phyloP scores from a whole-genome alignment of 2,329 filamentous ascomycete species.

The Anisogramma anomala region DNA sequence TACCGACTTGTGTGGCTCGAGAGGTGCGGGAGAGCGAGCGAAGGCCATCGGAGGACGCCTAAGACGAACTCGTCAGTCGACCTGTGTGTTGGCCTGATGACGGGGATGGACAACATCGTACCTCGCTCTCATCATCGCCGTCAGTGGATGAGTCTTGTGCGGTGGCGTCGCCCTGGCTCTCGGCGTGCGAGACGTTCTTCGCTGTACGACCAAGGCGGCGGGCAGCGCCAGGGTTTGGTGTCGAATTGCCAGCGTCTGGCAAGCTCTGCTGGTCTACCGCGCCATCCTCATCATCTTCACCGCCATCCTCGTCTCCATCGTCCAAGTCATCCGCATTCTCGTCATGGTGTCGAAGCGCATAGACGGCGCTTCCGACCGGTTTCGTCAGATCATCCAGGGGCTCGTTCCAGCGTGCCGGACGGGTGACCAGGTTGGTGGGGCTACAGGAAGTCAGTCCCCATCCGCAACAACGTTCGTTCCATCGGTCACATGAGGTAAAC shows the following conservation, averaged over 20 bases:
- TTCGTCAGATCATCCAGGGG: constrained; percentile 22
- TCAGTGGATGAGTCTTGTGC: not conserved
- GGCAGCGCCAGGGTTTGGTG: no score
- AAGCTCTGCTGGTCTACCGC: not conserved
- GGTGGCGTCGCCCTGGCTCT: not conserved
- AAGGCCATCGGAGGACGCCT: not conserved
- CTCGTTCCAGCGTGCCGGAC: no score
- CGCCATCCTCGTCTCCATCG: not conserved
- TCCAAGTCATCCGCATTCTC: not conserved
- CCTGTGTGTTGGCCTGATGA: not conserved
- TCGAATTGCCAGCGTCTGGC: no score
- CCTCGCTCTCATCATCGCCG: no score
- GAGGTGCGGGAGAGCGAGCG: not conserved
- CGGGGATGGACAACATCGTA: no score
- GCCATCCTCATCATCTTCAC: not conserved
- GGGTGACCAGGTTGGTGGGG: no score
- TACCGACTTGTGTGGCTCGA: no score
- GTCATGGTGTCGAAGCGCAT: not conserved
- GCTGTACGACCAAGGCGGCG: not conserved
- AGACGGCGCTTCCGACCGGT: constrained; percentile 20
- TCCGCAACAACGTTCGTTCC: no score
- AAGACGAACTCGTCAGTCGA: not conserved
- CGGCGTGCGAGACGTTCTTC: not conserved
- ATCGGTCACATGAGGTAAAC: no score
- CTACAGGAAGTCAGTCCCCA: no score